Percentiles rank a stretch among this genome's conserved stretches.
Conservation (phyloP, 192 early-diverging fungal genomes). For the Backusella australiensis region DNA sequence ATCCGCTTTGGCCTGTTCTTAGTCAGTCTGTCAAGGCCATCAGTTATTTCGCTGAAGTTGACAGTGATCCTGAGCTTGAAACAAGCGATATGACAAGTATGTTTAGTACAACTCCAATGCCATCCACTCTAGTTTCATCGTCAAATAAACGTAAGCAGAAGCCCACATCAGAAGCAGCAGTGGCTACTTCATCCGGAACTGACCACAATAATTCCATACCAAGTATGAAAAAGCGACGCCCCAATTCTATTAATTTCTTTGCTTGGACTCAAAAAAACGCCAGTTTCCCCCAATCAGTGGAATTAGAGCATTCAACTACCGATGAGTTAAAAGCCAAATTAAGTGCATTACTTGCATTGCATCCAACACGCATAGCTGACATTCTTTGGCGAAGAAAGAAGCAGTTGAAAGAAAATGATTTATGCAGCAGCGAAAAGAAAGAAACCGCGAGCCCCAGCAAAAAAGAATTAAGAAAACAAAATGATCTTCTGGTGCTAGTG, state of each 20-base stretch:
- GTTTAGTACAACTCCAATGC: background rate
- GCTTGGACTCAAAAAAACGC: slow-evolving; percentile 2
- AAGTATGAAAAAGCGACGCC: background rate
- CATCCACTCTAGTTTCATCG: background rate
- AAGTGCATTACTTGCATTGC: slow-evolving; percentile 12
- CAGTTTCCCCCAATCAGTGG: background rate
- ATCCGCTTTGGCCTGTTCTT: slow-evolving; percentile 41
- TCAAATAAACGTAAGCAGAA: slow-evolving; percentile 1
- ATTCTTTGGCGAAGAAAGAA: slow-evolving; percentile 17
- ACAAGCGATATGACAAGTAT: background rate
- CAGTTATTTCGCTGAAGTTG: background rate
- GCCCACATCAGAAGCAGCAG: background rate
- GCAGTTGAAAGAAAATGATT: background rate
- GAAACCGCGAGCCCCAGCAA: background rate
- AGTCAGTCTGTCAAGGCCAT: background rate
- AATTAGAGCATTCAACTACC: slow-evolving; percentile 2
- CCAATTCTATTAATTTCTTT: background rate
- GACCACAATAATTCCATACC: background rate
- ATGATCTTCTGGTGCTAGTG: slow-evolving; percentile 16
- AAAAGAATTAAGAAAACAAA: background rate
- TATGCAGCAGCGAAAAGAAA: background rate
- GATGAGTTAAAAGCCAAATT: slow-evolving; percentile 16
- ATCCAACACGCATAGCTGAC: slow-evolving; percentile 6
- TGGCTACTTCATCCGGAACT: background rate
- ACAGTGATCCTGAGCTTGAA: background rate